Base-by-base conservation (phyloP, 495 filamentous ascomycete genomes). In the Margaritispora aquatica region DNA sequence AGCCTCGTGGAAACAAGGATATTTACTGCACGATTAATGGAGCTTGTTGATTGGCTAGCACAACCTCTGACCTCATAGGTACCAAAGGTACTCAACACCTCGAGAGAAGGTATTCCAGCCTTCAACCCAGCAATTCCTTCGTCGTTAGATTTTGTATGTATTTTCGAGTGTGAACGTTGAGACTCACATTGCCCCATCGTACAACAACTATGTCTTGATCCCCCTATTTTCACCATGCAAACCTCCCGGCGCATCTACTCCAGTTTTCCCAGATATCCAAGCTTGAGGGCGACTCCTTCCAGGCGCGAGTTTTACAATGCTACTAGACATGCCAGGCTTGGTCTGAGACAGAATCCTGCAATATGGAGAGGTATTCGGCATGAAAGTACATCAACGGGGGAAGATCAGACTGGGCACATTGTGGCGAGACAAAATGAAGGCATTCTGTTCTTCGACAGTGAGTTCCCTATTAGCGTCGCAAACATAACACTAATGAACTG, bases 371-470 rank as follows among this genome's bases (percentile, higher is more conserved):
- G 57, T 20, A 31, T 64, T 2, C 49, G 63, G 5, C 63, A 68
- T 64, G 67, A 77, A 68, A 80, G 72, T 59, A 77, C 74, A 0
- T 54, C 77, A 29, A 74, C 75, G 0, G 79, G 77, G 23, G 77
- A 81, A 26, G 71, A 80, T 56, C 78, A 85, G 63, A 78, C 76
- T 9, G 93, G 94, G 1, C 92, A 96, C 68, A 96, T 98, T 59
- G 71, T 80, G 21, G 69, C 87, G 5, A 76, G 70, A 1, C 71
- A 84, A 0, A 87, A 88, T 58, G 90, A 97, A 73, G 85, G 84
- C 0, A 84, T 97, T 23, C 65, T 98, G 7, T 98, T 92, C 72
- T 84, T 98, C 61, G 90, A 96, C 68, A 96, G 90, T 95, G 72
- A 66, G 84, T 71, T 2, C 19, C 24, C 11, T n/a, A n/a, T n/a